These are phyloP conservation scores for Alternaria arborescens DNA, from an alignment of 2,329 filamentous ascomycete species.

Conservation along the genomic window DNA sequence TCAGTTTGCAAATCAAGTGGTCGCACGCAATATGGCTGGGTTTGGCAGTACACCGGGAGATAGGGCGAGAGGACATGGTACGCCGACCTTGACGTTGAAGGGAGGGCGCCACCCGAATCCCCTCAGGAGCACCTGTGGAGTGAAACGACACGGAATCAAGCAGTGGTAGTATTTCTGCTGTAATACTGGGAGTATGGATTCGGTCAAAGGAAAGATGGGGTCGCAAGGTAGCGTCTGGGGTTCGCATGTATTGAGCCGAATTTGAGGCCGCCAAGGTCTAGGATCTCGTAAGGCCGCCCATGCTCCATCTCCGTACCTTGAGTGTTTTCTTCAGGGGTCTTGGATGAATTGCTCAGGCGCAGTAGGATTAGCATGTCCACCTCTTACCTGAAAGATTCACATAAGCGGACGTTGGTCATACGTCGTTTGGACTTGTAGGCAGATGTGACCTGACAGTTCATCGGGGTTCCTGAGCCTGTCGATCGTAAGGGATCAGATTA, in stretches of 20 bases:
- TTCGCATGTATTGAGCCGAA: neutral
- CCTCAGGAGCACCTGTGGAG: conserved; percentile 26
- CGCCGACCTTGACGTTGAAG: conserved; percentile 20
- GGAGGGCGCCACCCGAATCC: conserved; percentile 31
- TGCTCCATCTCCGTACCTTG: neutral
- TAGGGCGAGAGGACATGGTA: conserved; percentile 28
- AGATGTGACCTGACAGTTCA: neutral
- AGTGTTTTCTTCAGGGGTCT: neutral
- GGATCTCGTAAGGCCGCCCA: neutral
- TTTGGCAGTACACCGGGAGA: conserved; percentile 24
- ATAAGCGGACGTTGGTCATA: neutral
- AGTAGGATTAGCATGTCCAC: neutral
- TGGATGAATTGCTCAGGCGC: neutral
- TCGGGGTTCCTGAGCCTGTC: neutral
- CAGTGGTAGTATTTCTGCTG: neutral
- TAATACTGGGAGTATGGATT: neutral
- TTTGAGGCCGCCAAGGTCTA: neutral
- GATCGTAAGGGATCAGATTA: neutral
- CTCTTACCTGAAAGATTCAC: neutral
- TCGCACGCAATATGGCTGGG: neutral
- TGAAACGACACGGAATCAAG: neutral
- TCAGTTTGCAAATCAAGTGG: neutral
- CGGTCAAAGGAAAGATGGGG: neutral
- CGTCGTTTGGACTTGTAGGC: neutral
- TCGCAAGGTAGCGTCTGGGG: neutral